Evolutionary conservation across 305 asterid species (phyloP), one percentile per base, ranked within the genome.

Genomic region (Plantago lanceolata): DNA sequence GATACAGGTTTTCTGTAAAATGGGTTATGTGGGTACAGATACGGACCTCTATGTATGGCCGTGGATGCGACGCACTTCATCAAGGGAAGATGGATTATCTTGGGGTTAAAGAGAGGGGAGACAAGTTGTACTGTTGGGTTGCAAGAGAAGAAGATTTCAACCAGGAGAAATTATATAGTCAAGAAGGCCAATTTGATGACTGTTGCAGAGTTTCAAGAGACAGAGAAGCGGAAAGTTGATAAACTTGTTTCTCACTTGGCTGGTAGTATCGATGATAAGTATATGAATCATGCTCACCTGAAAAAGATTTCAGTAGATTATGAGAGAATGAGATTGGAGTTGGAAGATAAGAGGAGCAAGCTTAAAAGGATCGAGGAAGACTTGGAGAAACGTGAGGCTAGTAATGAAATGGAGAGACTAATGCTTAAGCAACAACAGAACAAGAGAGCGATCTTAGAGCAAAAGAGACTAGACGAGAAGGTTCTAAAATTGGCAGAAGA

Each of bases 381-480:
- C 33, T 53, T 80, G 81, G 64, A 63, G 83, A 64, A 75, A 52
- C 83, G 80, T 6, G 79, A 82, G 67, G 83, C 83, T 53, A 66
- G 24, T 69, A 78, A 80, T 59, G 78, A 76, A 37, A 64, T 59
- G 51, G 75, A 75, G 75, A 75, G 65, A 26, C 26, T 19, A 44
- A 72, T 60, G 66, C 70, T 85, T 56, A 21, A 80, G 73, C 73
- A 78, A 68, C 37, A 63, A 60, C 80, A 73, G 91, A 81, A 78
- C 71, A 84, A 73, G 77, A 68, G 57, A 63, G 91, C 91, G 8
- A 69, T 79, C 21, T 19, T 43, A 59, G 90, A 82, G 73, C 87
- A 77, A 66, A 82, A 72, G 64, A 77, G 64, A 70, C 81, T 75
- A 8, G 82, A 78, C 67, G 81, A 78, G 72, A 72, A 71, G 9